phyloP scores from a whole-genome alignment of 1,139 yeast species.

The Suhomyces wounanorum region DNA sequence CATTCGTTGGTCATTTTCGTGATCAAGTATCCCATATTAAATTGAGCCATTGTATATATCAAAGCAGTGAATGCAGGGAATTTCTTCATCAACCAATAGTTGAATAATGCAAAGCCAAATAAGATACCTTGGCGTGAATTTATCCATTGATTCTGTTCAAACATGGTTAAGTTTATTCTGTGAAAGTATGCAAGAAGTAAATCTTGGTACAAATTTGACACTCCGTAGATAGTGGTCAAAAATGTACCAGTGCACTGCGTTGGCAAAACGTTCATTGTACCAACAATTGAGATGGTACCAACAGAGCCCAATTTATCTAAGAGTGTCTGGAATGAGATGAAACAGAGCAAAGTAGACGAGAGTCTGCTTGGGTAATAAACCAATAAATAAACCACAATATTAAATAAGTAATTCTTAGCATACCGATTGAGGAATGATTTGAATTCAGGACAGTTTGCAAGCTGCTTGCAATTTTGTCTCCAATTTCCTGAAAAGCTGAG shows the following conservation, averaged over 20 bases:
- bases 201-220: slow-evolving; percentile 46
- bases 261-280: slow-evolving; percentile 36
- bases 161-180: slow-evolving; percentile 46
- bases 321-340: slow-evolving; percentile 46
- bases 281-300: slow-evolving; percentile 40
- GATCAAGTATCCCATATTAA: slow-evolving; percentile 55
- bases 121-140: slow-evolving; percentile 58
- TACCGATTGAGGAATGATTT: slow-evolving; percentile 17
- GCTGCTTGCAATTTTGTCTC: slow-evolving; percentile 9
- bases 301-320: slow-evolving; percentile 50
- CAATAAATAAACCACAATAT: slow-evolving; percentile 15
- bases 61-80: slow-evolving; percentile 51
- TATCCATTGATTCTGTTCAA: slow-evolving; percentile 54
- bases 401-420: slow-evolving; percentile 13
- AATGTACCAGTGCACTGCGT: slow-evolving; percentile 35
- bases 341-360: slow-evolving; percentile 45
- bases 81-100: slow-evolving; percentile 40
- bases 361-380: slow-evolving; percentile 31
- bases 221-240: slow-evolving; percentile 49
- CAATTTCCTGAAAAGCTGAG: neutral
- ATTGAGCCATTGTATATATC: slow-evolving; percentile 57
- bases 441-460: slow-evolving; percentile 18
- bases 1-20: slow-evolving; percentile 57
- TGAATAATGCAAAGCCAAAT: slow-evolving; percentile 59
- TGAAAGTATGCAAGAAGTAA: slow-evolving; percentile 55